Conservation (phyloP, 2,329 filamentous ascomycete genomes). For the Aureobasidium musti region DNA sequence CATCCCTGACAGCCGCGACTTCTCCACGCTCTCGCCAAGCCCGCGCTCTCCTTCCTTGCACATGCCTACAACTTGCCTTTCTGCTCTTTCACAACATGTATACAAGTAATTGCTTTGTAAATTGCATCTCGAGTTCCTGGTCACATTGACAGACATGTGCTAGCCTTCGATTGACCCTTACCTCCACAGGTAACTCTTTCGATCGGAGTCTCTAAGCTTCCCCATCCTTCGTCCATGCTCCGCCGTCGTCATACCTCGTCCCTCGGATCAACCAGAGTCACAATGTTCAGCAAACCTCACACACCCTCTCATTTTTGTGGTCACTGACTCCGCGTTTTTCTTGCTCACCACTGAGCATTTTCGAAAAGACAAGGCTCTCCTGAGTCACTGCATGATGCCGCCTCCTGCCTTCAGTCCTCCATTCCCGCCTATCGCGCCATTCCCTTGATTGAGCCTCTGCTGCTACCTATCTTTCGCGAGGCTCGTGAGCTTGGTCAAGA, state of each 20-base stretch:
- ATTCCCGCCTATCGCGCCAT: not conserved
- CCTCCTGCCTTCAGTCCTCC: constrained; percentile 13
- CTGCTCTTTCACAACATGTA: not conserved
- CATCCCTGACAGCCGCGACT: constrained; percentile 25
- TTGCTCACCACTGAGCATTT: not conserved
- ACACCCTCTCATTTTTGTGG: not conserved
- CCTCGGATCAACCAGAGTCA: not conserved
- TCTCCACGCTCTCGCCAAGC: constrained; percentile 14
- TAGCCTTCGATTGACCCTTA: not conserved
- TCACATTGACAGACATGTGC: not conserved
- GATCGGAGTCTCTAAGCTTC: constrained; percentile 17
- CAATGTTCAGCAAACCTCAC: not conserved
- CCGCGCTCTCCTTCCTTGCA: not conserved
- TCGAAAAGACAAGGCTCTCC: not conserved
- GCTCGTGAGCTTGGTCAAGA: not conserved
- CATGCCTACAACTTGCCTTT: not conserved
- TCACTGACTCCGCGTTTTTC: not conserved
- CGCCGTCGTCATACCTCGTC: constrained; percentile 12
- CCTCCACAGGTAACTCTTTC: not conserved
- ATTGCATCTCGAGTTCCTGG: not conserved
- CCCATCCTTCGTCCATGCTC: constrained; percentile 23
- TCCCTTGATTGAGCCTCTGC: not conserved
- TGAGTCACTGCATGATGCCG: constrained; percentile 14
- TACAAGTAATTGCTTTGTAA: not conserved
- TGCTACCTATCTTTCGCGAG: not conserved